Evolutionary conservation across 139 green algal genomes (phyloP).

Genomic region (Desmodesmus armatus): DNA sequence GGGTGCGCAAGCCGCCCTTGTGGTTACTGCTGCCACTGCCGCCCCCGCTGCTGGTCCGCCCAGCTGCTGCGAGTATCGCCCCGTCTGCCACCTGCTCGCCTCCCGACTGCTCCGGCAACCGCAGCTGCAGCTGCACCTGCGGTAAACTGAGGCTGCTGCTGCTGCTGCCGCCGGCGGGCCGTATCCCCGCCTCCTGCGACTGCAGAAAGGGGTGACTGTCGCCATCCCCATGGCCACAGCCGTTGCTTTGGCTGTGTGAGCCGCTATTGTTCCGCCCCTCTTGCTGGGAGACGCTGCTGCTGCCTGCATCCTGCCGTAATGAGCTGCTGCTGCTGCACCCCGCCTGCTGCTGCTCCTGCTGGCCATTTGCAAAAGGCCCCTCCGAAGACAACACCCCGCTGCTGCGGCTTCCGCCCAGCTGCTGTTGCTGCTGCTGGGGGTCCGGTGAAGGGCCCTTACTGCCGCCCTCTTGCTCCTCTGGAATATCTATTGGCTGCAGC

Average conservation of each 20-base stretch:
- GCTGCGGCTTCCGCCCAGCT: background rate
- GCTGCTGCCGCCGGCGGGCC: no score
- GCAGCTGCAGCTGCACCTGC: background rate
- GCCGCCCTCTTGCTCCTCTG: background rate
- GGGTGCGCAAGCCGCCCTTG: background rate
- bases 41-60: background rate
- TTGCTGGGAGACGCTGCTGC: no score
- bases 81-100: no score
- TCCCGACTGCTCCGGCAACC: no score
- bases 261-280: no score
- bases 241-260: no score
- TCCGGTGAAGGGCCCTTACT: background rate
- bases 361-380: background rate
- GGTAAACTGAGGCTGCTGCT: no score
- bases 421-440: background rate
- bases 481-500: constrained; percentile 18
- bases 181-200: no score
- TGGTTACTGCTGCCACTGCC: background rate
- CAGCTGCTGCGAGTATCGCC: no score
- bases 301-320: no score
- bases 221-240: no score
- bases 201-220: no score
- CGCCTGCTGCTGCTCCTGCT: background rate
- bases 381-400: background rate
- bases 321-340: background rate